Percentiles rank a stretch among this genome's conserved stretches.
phyloP scores from a whole-genome alignment of 2,329 filamentous ascomycete genomes.

The Cytospora piceae region DNA sequence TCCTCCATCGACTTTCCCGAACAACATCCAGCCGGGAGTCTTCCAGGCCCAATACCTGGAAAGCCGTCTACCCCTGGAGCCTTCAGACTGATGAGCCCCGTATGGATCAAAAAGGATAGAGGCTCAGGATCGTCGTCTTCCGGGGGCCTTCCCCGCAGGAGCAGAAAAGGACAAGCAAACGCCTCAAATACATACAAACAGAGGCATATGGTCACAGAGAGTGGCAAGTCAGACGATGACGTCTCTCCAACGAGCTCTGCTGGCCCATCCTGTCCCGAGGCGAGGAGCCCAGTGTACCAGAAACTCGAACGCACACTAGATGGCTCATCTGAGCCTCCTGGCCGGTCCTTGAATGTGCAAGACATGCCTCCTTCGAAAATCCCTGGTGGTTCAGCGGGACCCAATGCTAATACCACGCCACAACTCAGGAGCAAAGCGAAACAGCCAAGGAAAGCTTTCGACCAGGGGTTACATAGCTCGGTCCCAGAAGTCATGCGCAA shows the following conservation, averaged over 20 bases:
- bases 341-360: neutral
- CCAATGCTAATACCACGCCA: neutral
- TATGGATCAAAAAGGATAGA: constrained; percentile 9
- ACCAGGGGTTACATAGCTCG: neutral
- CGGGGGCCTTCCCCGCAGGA: neutral
- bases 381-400: neutral
- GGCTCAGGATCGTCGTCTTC: neutral
- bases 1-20: neutral
- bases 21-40: neutral
- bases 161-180: constrained; percentile 1
- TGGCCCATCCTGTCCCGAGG: neutral
- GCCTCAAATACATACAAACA: neutral
- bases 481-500: neutral
- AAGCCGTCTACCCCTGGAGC: neutral
- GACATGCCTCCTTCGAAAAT: neutral
- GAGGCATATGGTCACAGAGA: neutral
- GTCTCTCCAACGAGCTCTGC: constrained; percentile 11
- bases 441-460: constrained; percentile 2
- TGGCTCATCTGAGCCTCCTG: neutral
- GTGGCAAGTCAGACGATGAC: neutral
- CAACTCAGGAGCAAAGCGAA: constrained; percentile 2
- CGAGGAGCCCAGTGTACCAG: neutral
- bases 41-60: neutral
- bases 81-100: constrained; percentile 11
- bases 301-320: neutral